A percentile compares a stretch with the other conserved stretches of the same genome.
These are phyloP conservation scores for Neurospora africana DNA, from an alignment of 495 filamentous ascomycete species.

Conservation along the genomic window DNA sequence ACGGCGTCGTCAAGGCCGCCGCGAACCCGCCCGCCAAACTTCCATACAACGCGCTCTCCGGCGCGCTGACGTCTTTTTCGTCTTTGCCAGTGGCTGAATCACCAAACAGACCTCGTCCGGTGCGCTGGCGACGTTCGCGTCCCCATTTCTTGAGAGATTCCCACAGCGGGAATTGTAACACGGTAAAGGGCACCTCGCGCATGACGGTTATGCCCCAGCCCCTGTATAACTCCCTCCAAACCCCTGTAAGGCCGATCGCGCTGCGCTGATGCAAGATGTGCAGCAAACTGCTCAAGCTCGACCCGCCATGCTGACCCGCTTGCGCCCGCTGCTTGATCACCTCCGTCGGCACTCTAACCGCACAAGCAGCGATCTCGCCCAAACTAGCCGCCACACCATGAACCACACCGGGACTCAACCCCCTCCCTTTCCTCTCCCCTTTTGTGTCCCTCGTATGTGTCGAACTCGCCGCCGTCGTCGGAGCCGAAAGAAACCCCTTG, in stretches of 20 bases:
- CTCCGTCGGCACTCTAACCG: constrained; percentile 88
- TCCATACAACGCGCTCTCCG: constrained; percentile 80
- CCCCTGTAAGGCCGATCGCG: constrained; percentile 38
- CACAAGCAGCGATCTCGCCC: constrained; percentile 88
- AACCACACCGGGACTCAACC: constrained; percentile 29
- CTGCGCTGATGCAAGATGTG: constrained; percentile 51
- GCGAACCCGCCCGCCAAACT: constrained; percentile 75
- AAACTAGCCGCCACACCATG: constrained; percentile 69
- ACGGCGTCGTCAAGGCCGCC: constrained; percentile 79
- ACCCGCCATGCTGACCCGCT: constrained; percentile 55
- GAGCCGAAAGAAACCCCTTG: constrained; percentile 46
- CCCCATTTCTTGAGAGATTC: constrained; percentile 68
- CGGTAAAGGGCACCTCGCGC: constrained; percentile 92
- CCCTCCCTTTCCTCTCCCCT: constrained; percentile 3
- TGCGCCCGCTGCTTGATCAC: constrained; percentile 96
- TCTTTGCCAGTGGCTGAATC: constrained; percentile 28
- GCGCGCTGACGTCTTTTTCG: constrained; percentile 46
- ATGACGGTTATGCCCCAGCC: constrained; percentile 87
- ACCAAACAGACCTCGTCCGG: constrained; percentile 40
- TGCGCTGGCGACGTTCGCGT: constrained; percentile 22
- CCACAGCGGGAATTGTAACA: constrained; percentile 96
- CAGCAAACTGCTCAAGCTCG: constrained; percentile 43
- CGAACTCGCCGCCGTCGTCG: neutral
- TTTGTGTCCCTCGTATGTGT: neutral
- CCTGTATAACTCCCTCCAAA: constrained; percentile 77